Evolutionary conservation across 495 filamentous ascomycete genomes (phyloP).

Genomic region (Chaetomium fimeti): DNA sequence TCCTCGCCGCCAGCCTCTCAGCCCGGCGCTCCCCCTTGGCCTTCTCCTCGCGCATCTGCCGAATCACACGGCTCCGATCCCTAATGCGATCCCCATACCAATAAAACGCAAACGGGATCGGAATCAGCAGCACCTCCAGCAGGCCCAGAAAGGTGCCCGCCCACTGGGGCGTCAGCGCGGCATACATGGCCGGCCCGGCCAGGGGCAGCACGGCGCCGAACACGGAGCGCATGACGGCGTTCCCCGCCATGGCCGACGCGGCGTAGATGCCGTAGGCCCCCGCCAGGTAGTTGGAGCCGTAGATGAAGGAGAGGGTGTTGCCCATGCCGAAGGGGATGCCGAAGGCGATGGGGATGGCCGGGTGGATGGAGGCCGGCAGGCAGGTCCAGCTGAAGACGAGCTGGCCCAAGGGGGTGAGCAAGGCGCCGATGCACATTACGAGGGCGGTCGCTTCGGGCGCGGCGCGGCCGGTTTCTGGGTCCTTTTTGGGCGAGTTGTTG

Average conservation of each 20-base stretch:
- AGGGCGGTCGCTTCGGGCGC: constrained; percentile 73
- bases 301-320: constrained; percentile 76
- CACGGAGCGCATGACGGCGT: constrained; percentile 64
- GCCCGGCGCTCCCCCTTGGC: constrained; percentile 56
- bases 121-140: constrained; percentile 66
- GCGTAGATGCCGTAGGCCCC: constrained; percentile 74
- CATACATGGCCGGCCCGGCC: constrained; percentile 71
- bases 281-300: constrained; percentile 74
- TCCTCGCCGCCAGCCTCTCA: constrained; percentile 33
- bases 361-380: constrained; percentile 66
- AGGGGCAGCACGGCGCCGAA: constrained; percentile 72
- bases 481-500: constrained; percentile 59
- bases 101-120: constrained; percentile 80
- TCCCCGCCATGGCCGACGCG: constrained; percentile 74
- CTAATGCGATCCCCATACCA: constrained; percentile 70
- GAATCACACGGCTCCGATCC: constrained; percentile 62
- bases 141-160: constrained; percentile 72
- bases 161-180: constrained; percentile 66
- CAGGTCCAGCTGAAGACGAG: constrained; percentile 83
- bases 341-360: constrained; percentile 69
- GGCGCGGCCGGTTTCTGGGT: constrained; percentile 65
- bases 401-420: constrained; percentile 68
- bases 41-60: constrained; percentile 67
- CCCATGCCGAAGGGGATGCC: constrained; percentile 78
- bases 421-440: constrained; percentile 66